These are phyloP conservation scores for Leucosporidium scottii DNA, from an alignment of 768 basidiomycete species.

Conservation along the genomic window DNA sequence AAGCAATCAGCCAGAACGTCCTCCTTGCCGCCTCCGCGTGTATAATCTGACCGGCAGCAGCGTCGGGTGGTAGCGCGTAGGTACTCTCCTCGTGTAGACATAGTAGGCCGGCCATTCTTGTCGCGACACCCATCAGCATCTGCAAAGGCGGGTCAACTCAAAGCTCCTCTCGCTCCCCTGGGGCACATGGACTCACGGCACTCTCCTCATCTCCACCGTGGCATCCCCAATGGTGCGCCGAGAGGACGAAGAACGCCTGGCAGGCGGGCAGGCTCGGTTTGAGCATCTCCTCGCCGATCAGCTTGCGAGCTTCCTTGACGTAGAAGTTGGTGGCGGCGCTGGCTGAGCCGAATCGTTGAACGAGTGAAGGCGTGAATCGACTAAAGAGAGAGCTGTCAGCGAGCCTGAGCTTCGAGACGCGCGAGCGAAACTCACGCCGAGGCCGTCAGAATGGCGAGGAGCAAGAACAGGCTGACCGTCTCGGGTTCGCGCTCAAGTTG, in stretches of 20 bases:
- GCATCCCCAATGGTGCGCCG: not conserved
- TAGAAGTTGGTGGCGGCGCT: not conserved
- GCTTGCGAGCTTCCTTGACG: not conserved
- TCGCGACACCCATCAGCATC: constrained; percentile 2
- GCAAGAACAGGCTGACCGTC: not conserved
- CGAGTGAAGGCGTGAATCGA: constrained; percentile 2
- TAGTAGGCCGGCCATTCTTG: not conserved
- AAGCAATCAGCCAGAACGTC: not conserved
- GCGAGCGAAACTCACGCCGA: not conserved
- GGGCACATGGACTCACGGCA: too few relatives aligned
- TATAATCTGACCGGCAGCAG: not conserved
- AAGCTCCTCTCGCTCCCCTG: too few relatives aligned
- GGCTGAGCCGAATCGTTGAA: not conserved
- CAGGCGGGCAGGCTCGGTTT: not conserved
- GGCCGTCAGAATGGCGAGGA: constrained; percentile 2
- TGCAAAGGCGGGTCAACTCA: not conserved
- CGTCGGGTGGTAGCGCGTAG: not conserved
- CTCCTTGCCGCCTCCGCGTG: not conserved
- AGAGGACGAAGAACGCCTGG: constrained; percentile 4
- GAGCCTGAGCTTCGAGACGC: too few relatives aligned
- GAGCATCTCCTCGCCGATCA: constrained; percentile 5
- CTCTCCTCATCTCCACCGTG: too few relatives aligned
- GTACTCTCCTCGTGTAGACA: not conserved
- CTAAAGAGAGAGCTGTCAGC: too few relatives aligned
- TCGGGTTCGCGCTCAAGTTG: not conserved